Evolutionary conservation across 1,284 basidiomycete genomes (phyloP).

Genomic region (Trichosporon sp.): DNA sequence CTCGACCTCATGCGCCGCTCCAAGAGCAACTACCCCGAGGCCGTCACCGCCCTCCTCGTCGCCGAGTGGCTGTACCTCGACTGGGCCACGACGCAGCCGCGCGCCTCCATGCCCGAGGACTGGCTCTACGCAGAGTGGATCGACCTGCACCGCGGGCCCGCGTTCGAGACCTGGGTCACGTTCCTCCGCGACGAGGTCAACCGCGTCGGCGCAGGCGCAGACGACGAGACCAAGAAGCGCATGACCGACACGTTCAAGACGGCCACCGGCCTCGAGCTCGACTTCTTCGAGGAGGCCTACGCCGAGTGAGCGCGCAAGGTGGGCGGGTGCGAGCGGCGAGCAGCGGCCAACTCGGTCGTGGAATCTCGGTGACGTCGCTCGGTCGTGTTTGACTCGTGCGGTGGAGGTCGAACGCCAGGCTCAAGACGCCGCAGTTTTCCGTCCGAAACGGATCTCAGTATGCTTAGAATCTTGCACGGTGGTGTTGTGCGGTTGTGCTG

Average conservation of each 20-base stretch:
- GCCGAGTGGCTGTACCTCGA: conserved; percentile 26
- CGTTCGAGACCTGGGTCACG: conserved; percentile 17
- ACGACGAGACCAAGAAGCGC: neutral
- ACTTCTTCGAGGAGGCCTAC: conserved; percentile 18
- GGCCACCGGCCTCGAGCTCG: conserved; percentile 14
- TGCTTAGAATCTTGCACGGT: neutral
- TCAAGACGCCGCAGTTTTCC: neutral
- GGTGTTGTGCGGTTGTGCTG: neutral
- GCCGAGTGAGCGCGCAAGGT: neutral
- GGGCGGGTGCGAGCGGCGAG: too few species aligned
- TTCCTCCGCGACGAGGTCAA: conserved; percentile 15
- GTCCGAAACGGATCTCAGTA: too few species aligned
- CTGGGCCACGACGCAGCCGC: conserved; percentile 11
- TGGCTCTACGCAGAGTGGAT: conserved; percentile 22
- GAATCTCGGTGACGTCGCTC: neutral
- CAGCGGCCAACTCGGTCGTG: neutral
- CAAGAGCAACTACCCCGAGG: conserved; percentile 6
- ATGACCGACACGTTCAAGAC: conserved; percentile 15
- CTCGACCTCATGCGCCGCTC: conserved; percentile 14
- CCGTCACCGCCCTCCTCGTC: conserved; percentile 19
- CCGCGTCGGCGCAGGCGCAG: conserved; percentile 9
- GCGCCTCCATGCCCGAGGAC: neutral
- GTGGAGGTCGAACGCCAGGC: neutral
- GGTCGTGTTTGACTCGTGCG: neutral
- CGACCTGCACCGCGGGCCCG: conserved; percentile 20